Conservation (phyloP, 805 yeast species). For the Suhomyces sp. region DNA sequence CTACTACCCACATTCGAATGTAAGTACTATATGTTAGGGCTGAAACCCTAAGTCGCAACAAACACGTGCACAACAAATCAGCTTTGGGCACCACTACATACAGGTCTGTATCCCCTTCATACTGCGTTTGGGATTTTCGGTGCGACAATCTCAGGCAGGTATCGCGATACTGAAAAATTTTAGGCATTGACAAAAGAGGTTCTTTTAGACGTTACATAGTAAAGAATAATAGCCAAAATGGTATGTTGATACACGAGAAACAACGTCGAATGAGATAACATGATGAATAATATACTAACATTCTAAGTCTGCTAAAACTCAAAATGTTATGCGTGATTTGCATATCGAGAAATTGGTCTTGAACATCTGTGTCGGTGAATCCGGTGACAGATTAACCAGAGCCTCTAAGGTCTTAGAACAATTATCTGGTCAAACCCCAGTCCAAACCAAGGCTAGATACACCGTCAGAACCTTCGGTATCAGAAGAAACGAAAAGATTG, state of each 20-base stretch:
- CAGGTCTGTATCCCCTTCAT: neutral
- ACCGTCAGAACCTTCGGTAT: conserved; percentile 99
- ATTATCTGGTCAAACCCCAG: conserved; percentile 99
- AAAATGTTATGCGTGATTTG: conserved; percentile 97
- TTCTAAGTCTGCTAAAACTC: conserved; percentile 43
- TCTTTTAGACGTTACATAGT: conserved; percentile 5
- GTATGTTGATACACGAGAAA: conserved; percentile 12
- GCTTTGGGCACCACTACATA: neutral
- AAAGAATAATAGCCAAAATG: conserved; percentile 18
- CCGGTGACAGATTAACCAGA: conserved; percentile 99
- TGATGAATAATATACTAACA: conserved; percentile 6
- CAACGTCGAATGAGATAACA: neutral
- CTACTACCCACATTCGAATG: neutral
- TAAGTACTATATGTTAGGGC: conserved; percentile 3
- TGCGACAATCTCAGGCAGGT: neutral
- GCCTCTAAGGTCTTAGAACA: conserved; percentile 99
- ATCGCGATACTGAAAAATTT: conserved; percentile 13
- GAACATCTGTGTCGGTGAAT: conserved; percentile 99
- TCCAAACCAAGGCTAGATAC: conserved; percentile 99
- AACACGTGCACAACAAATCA: neutral
- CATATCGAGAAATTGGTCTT: conserved; percentile 99
- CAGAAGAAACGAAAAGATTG: conserved; percentile 99
- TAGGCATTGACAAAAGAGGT: conserved; percentile 1
- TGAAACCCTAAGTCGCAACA: conserved; percentile 2
- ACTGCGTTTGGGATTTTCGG: neutral